Conservation (phyloP, 257 asterid species). For the Ilex asprella region DNA sequence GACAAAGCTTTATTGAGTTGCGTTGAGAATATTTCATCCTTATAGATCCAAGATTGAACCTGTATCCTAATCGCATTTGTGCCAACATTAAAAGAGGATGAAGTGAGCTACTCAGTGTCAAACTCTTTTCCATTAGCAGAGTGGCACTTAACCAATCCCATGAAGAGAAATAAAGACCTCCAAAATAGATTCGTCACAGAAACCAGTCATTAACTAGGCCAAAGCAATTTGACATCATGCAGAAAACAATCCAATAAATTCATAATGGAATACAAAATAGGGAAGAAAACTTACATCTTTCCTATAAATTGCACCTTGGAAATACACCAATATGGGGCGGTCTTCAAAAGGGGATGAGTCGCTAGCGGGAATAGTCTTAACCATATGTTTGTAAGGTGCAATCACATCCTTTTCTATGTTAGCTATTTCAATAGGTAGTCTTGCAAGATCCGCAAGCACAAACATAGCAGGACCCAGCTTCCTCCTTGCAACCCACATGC, state of each 20-base stretch:
- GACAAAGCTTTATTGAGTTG: too few relatives aligned
- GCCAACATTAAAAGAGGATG: too few relatives aligned
- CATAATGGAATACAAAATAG: background rate
- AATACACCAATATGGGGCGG: constrained; percentile 47
- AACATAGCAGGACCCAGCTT: constrained; percentile 59
- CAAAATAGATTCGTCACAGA: too few relatives aligned
- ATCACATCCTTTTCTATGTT: constrained; percentile 67
- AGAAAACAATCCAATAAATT: background rate
- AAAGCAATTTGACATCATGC: background rate
- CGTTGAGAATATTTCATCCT: too few relatives aligned
- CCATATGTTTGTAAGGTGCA: constrained; percentile 91
- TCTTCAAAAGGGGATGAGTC: constrained; percentile 41
- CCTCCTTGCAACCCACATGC: constrained; percentile 55
- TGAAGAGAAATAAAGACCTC: too few relatives aligned
- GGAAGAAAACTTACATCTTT: constrained; percentile 59
- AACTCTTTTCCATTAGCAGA: too few relatives aligned
- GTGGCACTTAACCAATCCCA: too few relatives aligned
- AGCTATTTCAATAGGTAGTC: constrained; percentile 51
- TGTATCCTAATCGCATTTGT: too few relatives aligned
- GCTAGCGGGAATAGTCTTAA: constrained; percentile 28
- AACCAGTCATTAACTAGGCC: too few relatives aligned
- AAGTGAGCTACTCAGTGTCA: too few relatives aligned
- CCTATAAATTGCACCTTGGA: constrained; percentile 76
- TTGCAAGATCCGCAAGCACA: constrained; percentile 76
- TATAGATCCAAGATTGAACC: too few relatives aligned